Conservation (phyloP, 345 rosid species). For the Dipteronia dyeriana region DNA sequence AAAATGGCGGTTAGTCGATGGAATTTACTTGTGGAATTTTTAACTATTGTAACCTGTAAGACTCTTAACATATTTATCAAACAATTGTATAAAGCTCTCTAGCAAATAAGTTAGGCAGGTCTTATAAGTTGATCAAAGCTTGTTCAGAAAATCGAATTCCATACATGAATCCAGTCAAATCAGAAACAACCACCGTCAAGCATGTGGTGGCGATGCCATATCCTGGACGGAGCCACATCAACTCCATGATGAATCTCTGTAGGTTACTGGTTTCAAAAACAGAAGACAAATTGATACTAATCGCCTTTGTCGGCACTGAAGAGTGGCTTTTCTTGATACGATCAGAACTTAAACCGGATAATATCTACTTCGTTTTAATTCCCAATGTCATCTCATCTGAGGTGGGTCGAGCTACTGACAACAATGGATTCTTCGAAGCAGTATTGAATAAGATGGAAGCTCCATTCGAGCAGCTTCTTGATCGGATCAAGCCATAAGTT, state of each 20-base stretch:
- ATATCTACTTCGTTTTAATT: slow-evolving; percentile 15
- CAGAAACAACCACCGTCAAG: slow-evolving; percentile 11
- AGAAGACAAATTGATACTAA: not conserved
- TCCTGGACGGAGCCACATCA: slow-evolving; percentile 21
- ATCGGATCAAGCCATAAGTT: slow-evolving; percentile 8
- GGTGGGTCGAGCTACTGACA: slow-evolving; percentile 12
- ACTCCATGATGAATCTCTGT: slow-evolving; percentile 23
- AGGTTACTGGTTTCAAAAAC: not conserved
- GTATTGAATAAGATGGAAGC: slow-evolving; percentile 25
- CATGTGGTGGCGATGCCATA: slow-evolving; percentile 21
- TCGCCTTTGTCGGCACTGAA: slow-evolving; percentile 17
- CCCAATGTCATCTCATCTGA: slow-evolving; percentile 33
- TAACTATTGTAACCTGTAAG: too few relatives aligned
- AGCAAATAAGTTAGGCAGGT: too few relatives aligned
- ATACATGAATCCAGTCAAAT: not conserved
- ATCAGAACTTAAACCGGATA: slow-evolving; percentile 1
- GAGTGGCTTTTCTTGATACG: slow-evolving; percentile 19
- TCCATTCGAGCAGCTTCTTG: slow-evolving; percentile 26
- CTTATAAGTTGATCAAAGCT: not conserved
- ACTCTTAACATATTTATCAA: too few relatives aligned
- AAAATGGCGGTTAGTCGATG: too few relatives aligned
- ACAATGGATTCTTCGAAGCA: slow-evolving; percentile 22
- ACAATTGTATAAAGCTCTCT: too few relatives aligned
- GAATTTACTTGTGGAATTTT: too few relatives aligned
- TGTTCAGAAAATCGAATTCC: not conserved